Conservation (phyloP, 2,329 filamentous ascomycete species). For the Xylariaceae sp. region DNA sequence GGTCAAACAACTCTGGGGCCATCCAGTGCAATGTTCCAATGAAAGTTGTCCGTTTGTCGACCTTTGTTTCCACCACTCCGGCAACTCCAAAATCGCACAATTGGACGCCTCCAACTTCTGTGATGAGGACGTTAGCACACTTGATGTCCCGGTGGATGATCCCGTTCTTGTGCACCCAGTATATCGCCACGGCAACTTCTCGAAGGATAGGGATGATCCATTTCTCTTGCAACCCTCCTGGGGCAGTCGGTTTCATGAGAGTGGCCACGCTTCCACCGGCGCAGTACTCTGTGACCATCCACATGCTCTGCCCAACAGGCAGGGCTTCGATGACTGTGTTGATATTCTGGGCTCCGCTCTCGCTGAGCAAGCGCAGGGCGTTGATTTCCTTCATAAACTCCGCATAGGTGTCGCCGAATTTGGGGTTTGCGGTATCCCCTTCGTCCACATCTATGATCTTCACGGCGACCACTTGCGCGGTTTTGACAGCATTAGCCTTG, state of each 20-base stretch:
- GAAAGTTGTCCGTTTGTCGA: conserved; percentile 74
- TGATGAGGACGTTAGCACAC: conserved; percentile 75
- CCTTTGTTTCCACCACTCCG: conserved; percentile 69
- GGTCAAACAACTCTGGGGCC: conserved; percentile 73
- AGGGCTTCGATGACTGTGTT: conserved; percentile 78
- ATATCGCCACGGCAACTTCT: conserved; percentile 62
- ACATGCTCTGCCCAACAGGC: conserved; percentile 73
- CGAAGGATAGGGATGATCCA: conserved; percentile 65
- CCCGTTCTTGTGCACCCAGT: conserved; percentile 63
- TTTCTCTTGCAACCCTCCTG: conserved; percentile 63
- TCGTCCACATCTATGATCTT: conserved; percentile 85
- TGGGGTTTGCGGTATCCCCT: conserved; percentile 63
- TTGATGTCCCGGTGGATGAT: conserved; percentile 71
- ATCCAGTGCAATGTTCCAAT: conserved; percentile 85
- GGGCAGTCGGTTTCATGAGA: conserved; percentile 63
- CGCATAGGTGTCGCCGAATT: conserved; percentile 61
- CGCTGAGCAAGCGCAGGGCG: conserved; percentile 67
- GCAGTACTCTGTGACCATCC: conserved; percentile 86
- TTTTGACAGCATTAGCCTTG: conserved; percentile 50
- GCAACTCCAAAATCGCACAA: conserved; percentile 84
- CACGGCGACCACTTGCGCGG: conserved; percentile 60
- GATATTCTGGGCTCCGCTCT: conserved; percentile 72
- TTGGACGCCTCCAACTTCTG: conserved; percentile 71
- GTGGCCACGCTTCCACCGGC: conserved; percentile 78
- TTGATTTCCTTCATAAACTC: conserved; percentile 67